Conservation (phyloP, 2,329 filamentous ascomycete species). For the Fusarium pilosicola region DNA sequence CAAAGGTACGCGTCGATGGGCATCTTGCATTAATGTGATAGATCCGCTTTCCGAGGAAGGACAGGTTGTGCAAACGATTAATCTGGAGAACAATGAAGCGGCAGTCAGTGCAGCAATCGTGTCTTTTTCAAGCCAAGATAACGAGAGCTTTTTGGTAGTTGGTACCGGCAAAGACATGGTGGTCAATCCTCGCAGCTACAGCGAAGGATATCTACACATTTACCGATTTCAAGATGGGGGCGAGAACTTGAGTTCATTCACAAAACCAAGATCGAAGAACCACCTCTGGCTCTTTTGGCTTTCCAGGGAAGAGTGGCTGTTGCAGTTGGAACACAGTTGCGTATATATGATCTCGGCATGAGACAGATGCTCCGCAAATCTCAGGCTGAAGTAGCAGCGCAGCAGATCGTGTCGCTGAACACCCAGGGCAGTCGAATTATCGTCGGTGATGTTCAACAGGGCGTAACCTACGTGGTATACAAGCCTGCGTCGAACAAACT, state of each 20-base stretch:
- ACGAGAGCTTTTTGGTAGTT: constrained; percentile 91
- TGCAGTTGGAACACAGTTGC: constrained; percentile 84
- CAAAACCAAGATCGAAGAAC: constrained; percentile 91
- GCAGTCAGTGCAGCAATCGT: constrained; percentile 88
- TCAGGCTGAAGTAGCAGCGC: constrained; percentile 80
- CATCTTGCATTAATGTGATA: constrained; percentile 92
- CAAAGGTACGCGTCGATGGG: constrained; percentile 85
- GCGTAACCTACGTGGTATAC: constrained; percentile 91
- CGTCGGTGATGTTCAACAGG: constrained; percentile 92
- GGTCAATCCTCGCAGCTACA: constrained; percentile 78
- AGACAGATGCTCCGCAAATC: constrained; percentile 92
- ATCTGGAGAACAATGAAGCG: constrained; percentile 90
- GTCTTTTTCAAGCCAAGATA: constrained; percentile 86
- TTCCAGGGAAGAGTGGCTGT: constrained; percentile 92
- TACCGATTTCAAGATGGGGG: constrained; percentile 89
- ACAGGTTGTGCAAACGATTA: constrained; percentile 77
- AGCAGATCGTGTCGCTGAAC: constrained; percentile 87
- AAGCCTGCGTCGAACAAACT: constrained; percentile 91
- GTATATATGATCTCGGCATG: constrained; percentile 93
- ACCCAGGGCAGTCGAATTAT: constrained; percentile 92
- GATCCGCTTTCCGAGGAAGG: constrained; percentile 81
- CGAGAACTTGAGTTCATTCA: constrained; percentile 92
- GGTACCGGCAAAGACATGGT: constrained; percentile 93
- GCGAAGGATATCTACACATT: constrained; percentile 87
- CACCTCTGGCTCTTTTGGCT: constrained; percentile 86